Evolutionary conservation across 495 filamentous ascomycete species (phyloP), one percentile per base, ranked within the genome.

Genomic region (Podospora appendiculata): DNA sequence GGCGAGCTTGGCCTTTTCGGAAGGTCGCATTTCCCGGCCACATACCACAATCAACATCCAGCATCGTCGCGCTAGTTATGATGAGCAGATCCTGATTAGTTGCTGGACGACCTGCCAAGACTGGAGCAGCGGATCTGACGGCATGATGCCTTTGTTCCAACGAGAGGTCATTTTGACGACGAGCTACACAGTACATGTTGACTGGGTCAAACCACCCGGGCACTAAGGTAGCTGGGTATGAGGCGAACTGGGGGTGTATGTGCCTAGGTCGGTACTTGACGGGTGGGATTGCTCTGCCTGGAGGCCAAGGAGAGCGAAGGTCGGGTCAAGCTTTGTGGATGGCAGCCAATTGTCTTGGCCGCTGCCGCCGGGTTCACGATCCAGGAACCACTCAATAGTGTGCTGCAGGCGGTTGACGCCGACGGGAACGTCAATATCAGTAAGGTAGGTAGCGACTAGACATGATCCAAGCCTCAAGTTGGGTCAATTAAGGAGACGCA

Each of bases 281-380:
- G 25, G 17, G 46, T 38, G 34, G 46, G 1, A 39, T 42, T 42
- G 13, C 8, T 10, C 14, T 38, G 14, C 25, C n/a, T 12, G 32
- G 10, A 10, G 39, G 18, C 1, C 10, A 11, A 42, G 10, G 13
- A 10, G 25, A 12, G 39, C 17, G 17, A 32, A 41, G 17, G 48
- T 41, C 13, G 19, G 39, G 14, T 50, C 48, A 50, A 50, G 48
- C 48, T 50, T 50, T 50, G 48, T 42, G 48, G 48, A 50, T 25
- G 36, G 8, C 33, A 16, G 48, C 48, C 38, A 41, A 42, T 36
- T 8, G 48, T 42, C 36, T 50, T 50, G 48, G 48, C 48, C 9
- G 39, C 48, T 11, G 14, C 33, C 34, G 13, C 36, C 14, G 14
- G 46, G 16, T 25, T 5, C 25, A 25, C 32, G 18, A 18, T 42